These are phyloP conservation scores for Neurospora sp. DNA, from an alignment of 495 filamentous ascomycete species.

Conservation along the genomic window DNA sequence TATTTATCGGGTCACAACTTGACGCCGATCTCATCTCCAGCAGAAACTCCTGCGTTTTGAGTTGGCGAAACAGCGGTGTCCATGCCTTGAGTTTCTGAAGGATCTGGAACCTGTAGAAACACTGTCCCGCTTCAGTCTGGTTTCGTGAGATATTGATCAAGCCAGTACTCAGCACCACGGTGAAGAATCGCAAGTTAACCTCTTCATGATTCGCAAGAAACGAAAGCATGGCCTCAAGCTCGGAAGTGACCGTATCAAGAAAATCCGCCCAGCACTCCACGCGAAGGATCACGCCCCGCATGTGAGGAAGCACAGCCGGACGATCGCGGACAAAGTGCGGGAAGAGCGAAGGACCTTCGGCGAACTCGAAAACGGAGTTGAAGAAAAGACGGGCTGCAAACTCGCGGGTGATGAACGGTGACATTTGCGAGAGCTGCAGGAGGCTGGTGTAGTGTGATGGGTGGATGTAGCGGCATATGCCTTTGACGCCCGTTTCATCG, in stretches of 20 bases:
- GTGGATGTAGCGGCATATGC: background rate
- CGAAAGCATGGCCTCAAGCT: background rate
- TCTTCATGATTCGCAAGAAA: background rate
- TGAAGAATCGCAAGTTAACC: background rate
- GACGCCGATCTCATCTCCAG: background rate
- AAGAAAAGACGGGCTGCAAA: conserved; percentile 2
- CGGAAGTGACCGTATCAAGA: background rate
- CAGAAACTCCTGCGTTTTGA: background rate
- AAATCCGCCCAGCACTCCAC: background rate
- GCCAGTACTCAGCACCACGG: background rate
- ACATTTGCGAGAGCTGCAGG: background rate
- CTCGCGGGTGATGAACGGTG: background rate
- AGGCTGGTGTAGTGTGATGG: background rate
- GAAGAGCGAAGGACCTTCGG: background rate
- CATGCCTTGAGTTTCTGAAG: background rate
- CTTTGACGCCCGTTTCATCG: background rate
- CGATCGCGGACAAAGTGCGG: background rate
- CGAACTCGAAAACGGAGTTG: background rate
- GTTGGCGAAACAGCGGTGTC: background rate
- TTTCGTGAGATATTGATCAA: background rate
- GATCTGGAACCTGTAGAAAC: background rate
- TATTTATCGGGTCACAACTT: background rate
- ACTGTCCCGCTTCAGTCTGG: background rate
- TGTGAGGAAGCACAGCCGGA: background rate
- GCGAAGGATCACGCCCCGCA: background rate